Evolutionary conservation across 2,329 filamentous ascomycete genomes (phyloP), one percentile per base, ranked within the genome.

Genomic region (Didymellaceae sp.): DNA sequence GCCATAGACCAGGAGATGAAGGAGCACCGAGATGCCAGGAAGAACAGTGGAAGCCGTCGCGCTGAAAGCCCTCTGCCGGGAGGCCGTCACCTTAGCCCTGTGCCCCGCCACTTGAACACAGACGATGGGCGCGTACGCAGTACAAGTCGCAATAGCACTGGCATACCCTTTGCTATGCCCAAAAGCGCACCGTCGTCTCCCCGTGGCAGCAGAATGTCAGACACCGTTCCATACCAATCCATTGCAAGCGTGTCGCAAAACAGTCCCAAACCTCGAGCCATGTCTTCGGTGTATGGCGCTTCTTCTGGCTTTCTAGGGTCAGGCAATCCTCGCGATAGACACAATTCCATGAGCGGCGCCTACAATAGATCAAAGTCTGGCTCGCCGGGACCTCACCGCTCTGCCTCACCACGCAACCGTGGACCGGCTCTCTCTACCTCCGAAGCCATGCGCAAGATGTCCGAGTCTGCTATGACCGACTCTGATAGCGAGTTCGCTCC

Each of bases 1-100:
- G 84, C 86, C 59, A 79, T 91, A 57, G 89, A 91, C 68, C 86
- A 91, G 77, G 89, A 93, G 78, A 83, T 88, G 55, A 80, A 81
- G 56, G 88, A 90, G 74, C 48, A 86, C 91, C 30, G 86, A 88
- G 70, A 53, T 53, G 49, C 44, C 34, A 77, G 75, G 26, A 58
- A 56, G 21, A 32, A 60, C 55, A 58, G 16, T 58, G 47, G 40
- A 45, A 48, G 61, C 35, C 50, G 65, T 7, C 59, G 66, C 32
- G 55, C 62, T 20, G 61, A 64, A 14, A 72, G 70, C 38, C 68
- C 9, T 58, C 57, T 28, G 43, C 61, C 24, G 39, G 53, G 34
- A 53, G 52, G 82, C 16, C 86, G 56, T 80, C 84, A 53, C 80
- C 81, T 73, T 21, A 80, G 75, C 45, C 83, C 86, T 32, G 58